Evolutionary conservation across 768 basidiomycete genomes (phyloP).

Genomic region (Boletus huronensis): DNA sequence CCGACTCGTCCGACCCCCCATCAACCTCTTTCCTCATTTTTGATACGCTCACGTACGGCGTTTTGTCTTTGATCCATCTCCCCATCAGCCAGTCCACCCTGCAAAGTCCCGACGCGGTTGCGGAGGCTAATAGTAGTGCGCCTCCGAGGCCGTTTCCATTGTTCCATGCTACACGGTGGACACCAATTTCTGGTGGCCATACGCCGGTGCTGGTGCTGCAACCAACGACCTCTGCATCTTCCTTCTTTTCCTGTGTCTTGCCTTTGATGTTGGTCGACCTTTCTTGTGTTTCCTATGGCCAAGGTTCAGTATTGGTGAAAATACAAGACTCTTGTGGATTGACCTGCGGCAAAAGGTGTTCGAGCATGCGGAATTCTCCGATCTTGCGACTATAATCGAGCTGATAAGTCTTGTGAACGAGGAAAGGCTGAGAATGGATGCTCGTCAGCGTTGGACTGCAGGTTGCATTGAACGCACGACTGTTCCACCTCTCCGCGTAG

Average conservation of each 20-base stretch:
- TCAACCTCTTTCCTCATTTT: constrained; percentile 59
- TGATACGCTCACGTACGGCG: constrained; percentile 64
- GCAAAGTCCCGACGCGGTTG: constrained; percentile 81
- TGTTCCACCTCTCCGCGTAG: constrained; percentile 64
- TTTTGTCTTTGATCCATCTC: constrained; percentile 62
- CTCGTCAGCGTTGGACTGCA: not conserved
- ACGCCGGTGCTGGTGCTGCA: constrained; percentile 50
- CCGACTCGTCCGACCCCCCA: constrained; percentile 35
- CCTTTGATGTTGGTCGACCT: constrained; percentile 32
- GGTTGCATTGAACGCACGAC: constrained; percentile 47
- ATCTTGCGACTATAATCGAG: constrained; percentile 81
- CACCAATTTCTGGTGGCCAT: constrained; percentile 76
- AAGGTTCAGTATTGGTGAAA: not conserved
- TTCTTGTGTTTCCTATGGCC: constrained; percentile 45
- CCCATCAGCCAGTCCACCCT: constrained; percentile 80
- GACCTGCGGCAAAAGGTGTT: constrained; percentile 77
- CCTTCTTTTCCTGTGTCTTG: constrained; percentile 30
- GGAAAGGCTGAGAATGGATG: constrained; percentile 53
- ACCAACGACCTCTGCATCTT: constrained; percentile 14
- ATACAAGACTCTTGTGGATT: not conserved
- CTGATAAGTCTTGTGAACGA: constrained; percentile 77
- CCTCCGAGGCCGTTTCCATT: constrained; percentile 60
- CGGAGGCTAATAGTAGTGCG: constrained; percentile 66
- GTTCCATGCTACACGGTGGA: constrained; percentile 84
- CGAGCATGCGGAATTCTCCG: constrained; percentile 83